These are phyloP conservation scores for Raffaelea ambrosiae DNA, from an alignment of 2,329 filamentous ascomycete genomes.

Conservation along the genomic window DNA sequence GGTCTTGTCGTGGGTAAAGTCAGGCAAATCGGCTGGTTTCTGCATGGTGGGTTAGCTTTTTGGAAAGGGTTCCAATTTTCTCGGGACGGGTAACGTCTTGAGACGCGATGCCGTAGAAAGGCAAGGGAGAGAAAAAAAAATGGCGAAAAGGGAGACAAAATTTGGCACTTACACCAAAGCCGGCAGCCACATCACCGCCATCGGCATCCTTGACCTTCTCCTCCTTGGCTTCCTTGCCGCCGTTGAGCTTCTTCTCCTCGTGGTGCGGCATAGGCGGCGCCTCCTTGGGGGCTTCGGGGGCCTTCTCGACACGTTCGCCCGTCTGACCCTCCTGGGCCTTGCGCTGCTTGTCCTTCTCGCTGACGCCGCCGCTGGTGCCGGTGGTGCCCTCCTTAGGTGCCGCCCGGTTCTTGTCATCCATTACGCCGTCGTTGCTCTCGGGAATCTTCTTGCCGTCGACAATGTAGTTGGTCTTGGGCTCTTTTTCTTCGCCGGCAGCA, in stretches of 20 bases:
- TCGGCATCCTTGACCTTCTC: slow-evolving; percentile 30
- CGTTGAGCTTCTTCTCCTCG: slow-evolving; percentile 61
- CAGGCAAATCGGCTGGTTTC: slow-evolving; percentile 77
- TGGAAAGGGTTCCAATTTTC: too few relatives aligned
- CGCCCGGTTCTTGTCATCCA: slow-evolving; percentile 76
- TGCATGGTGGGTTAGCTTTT: slow-evolving; percentile 23
- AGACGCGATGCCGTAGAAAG: too few relatives aligned
- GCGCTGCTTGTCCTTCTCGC: slow-evolving; percentile 72
- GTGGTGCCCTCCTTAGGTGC: slow-evolving; percentile 77
- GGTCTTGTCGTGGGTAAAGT: slow-evolving; percentile 66
- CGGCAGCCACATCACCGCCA: slow-evolving; percentile 31
- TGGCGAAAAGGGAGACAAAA: background rate
- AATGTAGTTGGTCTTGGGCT: slow-evolving; percentile 42
- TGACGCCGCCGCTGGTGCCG: slow-evolving; percentile 83
- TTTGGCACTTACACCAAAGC: slow-evolving; percentile 47
- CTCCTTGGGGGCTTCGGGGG: slow-evolving; percentile 77
- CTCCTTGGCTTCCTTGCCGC: slow-evolving; percentile 28
- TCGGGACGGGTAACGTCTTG: too few relatives aligned
- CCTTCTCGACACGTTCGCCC: slow-evolving; percentile 60
- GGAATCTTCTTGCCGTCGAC: slow-evolving; percentile 55
- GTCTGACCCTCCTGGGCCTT: slow-evolving; percentile 59
- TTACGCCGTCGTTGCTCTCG: slow-evolving; percentile 68
- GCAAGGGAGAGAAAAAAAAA: background rate
- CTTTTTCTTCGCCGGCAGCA: slow-evolving; percentile 33
- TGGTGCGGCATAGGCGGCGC: slow-evolving; percentile 72